Base-by-base conservation (phyloP, 257 asterid genomes). In the Nicotiana tabacum region DNA sequence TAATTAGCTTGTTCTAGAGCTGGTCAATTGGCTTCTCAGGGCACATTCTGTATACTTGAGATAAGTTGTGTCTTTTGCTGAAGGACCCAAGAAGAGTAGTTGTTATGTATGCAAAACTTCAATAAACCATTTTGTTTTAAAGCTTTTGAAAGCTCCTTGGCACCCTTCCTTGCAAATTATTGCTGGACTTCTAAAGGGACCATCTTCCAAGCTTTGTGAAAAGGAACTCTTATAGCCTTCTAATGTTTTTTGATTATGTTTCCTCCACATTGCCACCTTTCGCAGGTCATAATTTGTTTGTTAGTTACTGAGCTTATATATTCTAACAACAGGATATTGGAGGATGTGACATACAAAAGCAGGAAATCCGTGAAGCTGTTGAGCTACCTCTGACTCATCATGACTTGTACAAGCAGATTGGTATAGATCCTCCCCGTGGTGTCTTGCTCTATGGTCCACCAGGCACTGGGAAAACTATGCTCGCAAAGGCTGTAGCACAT, bases 381-480 rank as follows among this genome's bases (percentile, higher is more conserved):
- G 97, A 93, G 89, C 74, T 93, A 48, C 97, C 98, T 67, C 83
- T 93, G 83, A 93, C 98, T 79, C 98, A 93, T 88, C 92, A 92
- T 82, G 98, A 92, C 67, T 78, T 93, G 85, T 93, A 93, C 91
- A 90, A 91, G 83, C 98, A 92, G 83, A 93, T 93, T 76, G 98
- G 97, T 81, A 93, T 93, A 61, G 97, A 93, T 78, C 95, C 97
- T 77, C 97, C 97, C 17, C 97, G 97, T 78, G 97, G 97, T 74
- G 97, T 93, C 62, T 91, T 93, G 87, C 95, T 93, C 57, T 93
- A 93, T 83, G 97, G 97, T 67, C 97, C 97, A 1, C 97, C 97
- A 57, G 97, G 97, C 64, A 93, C 97, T 57, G 97, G 97, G 62
- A 93, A 92, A 88, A 93, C 98, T 51, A 93, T 93, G 98, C 98